Base-by-base conservation (phyloP, 192 early-diverging fungal genomes). In the Gamsiella multidivaricata region DNA sequence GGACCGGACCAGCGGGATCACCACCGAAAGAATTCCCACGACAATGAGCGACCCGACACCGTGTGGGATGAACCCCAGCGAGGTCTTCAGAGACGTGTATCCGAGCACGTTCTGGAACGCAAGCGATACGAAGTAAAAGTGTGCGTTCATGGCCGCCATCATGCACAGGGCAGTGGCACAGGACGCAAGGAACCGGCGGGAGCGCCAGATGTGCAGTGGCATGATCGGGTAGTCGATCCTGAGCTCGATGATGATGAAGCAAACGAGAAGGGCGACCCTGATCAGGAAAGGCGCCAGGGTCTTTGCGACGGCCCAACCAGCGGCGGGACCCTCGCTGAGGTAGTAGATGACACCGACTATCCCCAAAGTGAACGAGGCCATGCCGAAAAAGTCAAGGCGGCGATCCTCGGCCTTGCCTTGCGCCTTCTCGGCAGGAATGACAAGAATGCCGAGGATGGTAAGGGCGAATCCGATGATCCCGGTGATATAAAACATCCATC, bases 401-500 rank as follows among this genome's bases (percentile, higher is more conserved):
- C 71, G 71, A 17, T 74, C 71, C n/a, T 22, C 33, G 1, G 47
- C 51, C 34, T 54, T 70, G 26, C 43, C 53, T 6, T 65, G 23
- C 3, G 37, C 49, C 25, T 60, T 63, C 10, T 69, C 70, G 11
- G 57, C 36, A 9, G 65, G 69, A 31, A 81, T 74, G 26, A 72
- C 56, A 3, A 81, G 26, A 8, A 69, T 23, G 2, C 65, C 80
- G 18, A 74, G 55, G 32, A 74, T 6, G 7, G 56, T 51, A 4
- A 81, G 58, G 9, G 42, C 0, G 7, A 69, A 64, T 18, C 70
- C 70, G 42, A 65, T 50, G 3, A 81, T 81, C 28, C 34, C 65
- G 1, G 80, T 74, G 20, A 81, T 65, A 26, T 69, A 81, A 49
- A 81, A 81, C 39, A 81, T 73, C 80, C 80, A 81, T 54, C 80